phyloP scores from a whole-genome alignment of 2,329 filamentous ascomycete genomes.

The Aspergillus cejpii region DNA sequence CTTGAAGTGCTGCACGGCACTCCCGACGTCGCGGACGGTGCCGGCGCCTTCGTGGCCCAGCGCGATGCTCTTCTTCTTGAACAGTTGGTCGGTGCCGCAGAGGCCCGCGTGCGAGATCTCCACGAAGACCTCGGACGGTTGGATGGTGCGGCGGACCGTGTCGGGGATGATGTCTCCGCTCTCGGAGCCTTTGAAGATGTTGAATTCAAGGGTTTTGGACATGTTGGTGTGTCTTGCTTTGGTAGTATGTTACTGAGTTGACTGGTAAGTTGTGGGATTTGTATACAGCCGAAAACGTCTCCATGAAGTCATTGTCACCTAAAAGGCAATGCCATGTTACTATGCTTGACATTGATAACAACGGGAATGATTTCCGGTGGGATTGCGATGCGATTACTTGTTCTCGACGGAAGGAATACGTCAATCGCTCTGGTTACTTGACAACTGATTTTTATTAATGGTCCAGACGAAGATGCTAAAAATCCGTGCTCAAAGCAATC shows the following conservation, averaged over 20 bases:
- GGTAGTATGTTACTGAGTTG: no score
- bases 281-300: background rate
- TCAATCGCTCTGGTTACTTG: no score
- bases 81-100: conserved; percentile 22
- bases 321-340: no score
- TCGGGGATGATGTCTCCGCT: conserved; percentile 12
- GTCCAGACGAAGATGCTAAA: no score
- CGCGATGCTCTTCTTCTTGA: conserved; percentile 14
- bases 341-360: no score
- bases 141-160: conserved; percentile 6
- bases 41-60: conserved; percentile 52
- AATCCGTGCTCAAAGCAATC: background rate
- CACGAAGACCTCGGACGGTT: conserved; percentile 15
- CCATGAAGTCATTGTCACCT: background rate
- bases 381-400: no score
- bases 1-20: conserved; percentile 42
- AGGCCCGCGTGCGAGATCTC: conserved; percentile 20
- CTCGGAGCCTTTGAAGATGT: conserved; percentile 16
- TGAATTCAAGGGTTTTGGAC: conserved; percentile 3
- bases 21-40: conserved; percentile 43
- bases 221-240: background rate
- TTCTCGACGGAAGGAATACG: no score
- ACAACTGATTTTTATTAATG: no score
- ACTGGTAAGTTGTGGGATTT: background rate
- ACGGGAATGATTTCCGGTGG: no score